A percentile compares a stretch with the other conserved stretches of the same genome.
These are phyloP conservation scores for Ottelia alismoides DNA, from an alignment of 106 monocot species.

Conservation along the genomic window DNA sequence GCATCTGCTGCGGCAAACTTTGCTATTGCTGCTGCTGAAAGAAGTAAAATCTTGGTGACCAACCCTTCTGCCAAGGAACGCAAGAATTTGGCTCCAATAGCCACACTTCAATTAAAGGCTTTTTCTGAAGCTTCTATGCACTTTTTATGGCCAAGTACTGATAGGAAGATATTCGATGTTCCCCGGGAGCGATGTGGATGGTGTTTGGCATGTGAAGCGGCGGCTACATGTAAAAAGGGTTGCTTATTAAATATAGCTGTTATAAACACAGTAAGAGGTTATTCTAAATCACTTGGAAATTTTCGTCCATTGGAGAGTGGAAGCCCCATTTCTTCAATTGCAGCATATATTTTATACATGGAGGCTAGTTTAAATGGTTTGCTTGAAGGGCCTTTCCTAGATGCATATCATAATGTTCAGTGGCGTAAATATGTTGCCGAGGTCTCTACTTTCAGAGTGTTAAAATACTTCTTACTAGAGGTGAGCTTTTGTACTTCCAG, in stretches of 20 bases:
- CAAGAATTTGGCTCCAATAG: constrained; percentile 29
- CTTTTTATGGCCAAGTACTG: constrained; percentile 69
- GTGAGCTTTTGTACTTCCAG: constrained; percentile 62
- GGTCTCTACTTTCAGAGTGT: constrained; percentile 26
- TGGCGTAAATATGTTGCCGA: constrained; percentile 52
- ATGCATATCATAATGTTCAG: constrained; percentile 26
- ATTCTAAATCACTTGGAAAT: constrained; percentile 26
- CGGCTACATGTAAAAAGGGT: constrained; percentile 46
- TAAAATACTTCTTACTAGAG: constrained; percentile 64
- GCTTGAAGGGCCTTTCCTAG: constrained; percentile 40
- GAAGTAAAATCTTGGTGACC: constrained; percentile 26
- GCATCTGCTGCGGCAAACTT: constrained; percentile 79
- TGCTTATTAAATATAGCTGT: constrained; percentile 74
- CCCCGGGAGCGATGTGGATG: constrained; percentile 95
- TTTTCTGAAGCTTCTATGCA: constrained; percentile 53
- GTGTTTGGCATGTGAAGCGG: constrained; percentile 71
- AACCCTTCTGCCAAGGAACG: constrained; percentile 28
- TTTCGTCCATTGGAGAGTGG: constrained; percentile 26
- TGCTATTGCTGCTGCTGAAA: constrained; percentile 43
- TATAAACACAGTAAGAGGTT: constrained; percentile 39
- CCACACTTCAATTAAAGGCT: constrained; percentile 74
- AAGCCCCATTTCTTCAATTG: constrained; percentile 45
- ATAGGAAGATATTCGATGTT: constrained; percentile 60
- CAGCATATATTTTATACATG: constrained; percentile 62
- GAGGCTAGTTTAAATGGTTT: constrained; percentile 63